Evolutionary conservation across 139 green algal species (phyloP).

Genomic region (Astrephomene gubernaculifera): DNA sequence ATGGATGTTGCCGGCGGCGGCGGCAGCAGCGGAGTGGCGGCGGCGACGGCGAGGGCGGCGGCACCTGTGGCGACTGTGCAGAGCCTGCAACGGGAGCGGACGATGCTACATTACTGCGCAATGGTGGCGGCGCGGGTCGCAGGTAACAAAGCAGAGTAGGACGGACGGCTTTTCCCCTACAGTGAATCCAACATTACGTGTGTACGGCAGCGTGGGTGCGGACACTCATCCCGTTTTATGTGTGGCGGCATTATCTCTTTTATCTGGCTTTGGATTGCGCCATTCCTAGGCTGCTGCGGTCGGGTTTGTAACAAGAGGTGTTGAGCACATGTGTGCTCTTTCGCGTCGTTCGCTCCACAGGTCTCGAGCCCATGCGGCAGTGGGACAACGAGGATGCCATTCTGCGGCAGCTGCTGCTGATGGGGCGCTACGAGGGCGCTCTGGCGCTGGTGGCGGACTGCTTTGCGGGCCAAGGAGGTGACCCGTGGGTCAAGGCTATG

Average conservation of each 20-base stretch:
- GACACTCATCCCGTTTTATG: no score
- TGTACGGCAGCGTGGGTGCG: no score
- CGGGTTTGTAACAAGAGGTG: no score
- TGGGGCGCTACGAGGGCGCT: constrained; percentile 38
- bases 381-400: constrained; percentile 48
- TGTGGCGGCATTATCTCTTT: no score
- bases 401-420: constrained; percentile 45
- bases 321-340: no score
- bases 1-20: not conserved
- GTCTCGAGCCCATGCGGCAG: constrained; percentile 37
- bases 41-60: not conserved
- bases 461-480: constrained; percentile 14
- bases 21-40: not conserved
- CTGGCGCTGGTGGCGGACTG: constrained; percentile 35
- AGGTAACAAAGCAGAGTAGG: not conserved
- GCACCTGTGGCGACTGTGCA: constrained; percentile 24
- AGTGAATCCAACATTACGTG: no score
- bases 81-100: constrained; percentile 36
- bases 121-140: constrained; percentile 21
- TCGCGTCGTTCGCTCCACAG: not conserved
- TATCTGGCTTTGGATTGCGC: no score
- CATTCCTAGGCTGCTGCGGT: no score
- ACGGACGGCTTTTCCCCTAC: no score
- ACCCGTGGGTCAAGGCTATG: constrained; percentile 10
- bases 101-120: constrained; percentile 35